A percentile compares a stretch with the other conserved stretches of the same genome.
Conservation (phyloP, 805 yeast species). For the Ogataea nonfermentans region DNA sequence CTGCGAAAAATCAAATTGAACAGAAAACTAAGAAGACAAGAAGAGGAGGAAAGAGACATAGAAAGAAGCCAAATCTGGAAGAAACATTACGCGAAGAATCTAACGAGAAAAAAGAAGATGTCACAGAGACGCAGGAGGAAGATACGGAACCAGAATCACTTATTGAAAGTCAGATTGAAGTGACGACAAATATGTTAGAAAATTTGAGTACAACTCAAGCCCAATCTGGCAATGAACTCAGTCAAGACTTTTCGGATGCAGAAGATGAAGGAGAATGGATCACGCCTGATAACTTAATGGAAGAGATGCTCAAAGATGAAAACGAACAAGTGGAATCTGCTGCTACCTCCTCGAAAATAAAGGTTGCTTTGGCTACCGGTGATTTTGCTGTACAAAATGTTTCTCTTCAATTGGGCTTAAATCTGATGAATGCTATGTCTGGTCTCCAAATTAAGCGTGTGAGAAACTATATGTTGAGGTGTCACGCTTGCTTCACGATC, state of each 20-base stretch:
- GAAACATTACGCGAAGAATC: no score
- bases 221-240: constrained; percentile 20
- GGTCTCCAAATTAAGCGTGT: constrained; percentile 85
- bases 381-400: constrained; percentile 98
- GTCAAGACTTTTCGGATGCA: constrained; percentile 57
- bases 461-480: constrained; percentile 89
- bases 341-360: constrained; percentile 38
- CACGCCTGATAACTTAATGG: constrained; percentile 78
- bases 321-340: constrained; percentile 54
- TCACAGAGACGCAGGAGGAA: constrained; percentile 13
- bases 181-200: constrained; percentile 1
- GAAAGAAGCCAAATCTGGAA: constrained; percentile 40
- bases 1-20: constrained; percentile 4
- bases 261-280: constrained; percentile 92
- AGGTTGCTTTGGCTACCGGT: constrained; percentile 87
- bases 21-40: constrained; percentile 45
- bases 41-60: constrained; percentile 66
- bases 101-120: constrained; percentile 8
- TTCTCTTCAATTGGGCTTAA: constrained; percentile 84
- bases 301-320: constrained; percentile 65
- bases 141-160: background rate
- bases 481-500: constrained; percentile 93
- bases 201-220: background rate
- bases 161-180: background rate
- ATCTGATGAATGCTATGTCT: constrained; percentile 77